These are phyloP conservation scores for Eleusine indica DNA, from an alignment of 176 grass and related monocot species.

Conservation along the genomic window DNA sequence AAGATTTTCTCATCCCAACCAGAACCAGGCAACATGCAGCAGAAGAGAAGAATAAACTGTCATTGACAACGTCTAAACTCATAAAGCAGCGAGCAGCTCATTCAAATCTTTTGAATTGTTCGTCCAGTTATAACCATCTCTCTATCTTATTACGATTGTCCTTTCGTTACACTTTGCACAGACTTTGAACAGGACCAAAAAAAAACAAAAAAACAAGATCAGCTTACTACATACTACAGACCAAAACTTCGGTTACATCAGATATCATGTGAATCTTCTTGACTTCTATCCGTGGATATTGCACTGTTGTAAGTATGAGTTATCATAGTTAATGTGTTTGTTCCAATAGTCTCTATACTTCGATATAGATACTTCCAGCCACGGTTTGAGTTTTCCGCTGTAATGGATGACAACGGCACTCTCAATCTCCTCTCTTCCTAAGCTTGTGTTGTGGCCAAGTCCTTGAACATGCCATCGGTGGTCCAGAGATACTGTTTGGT, in stretches of 20 bases:
- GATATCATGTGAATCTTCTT: neutral
- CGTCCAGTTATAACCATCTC: neutral
- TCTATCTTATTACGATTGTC: slow-evolving; percentile 17
- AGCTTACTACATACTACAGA: slow-evolving; percentile 10
- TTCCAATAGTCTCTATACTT: slow-evolving; percentile 81
- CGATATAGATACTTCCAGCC: slow-evolving; percentile 73
- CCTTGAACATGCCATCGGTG: slow-evolving; percentile 67
- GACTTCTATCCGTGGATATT: slow-evolving; percentile 65
- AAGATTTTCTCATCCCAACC: too few species aligned
- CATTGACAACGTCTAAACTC: neutral
- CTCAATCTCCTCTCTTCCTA: slow-evolving; percentile 48
- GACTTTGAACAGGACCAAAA: slow-evolving; percentile 4
- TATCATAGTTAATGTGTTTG: slow-evolving; percentile 63
- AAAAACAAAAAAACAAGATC: slow-evolving; percentile 8
- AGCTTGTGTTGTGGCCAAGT: slow-evolving; percentile 52
- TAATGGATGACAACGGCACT: slow-evolving; percentile 70
- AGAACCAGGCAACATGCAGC: neutral
- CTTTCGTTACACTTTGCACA: neutral
- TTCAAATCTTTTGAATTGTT: neutral
- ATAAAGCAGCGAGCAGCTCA: neutral
- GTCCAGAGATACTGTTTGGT: slow-evolving; percentile 67
- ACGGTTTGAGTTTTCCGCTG: slow-evolving; percentile 77
- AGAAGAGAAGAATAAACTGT: neutral
- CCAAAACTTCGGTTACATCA: slow-evolving; percentile 3
- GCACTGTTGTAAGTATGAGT: slow-evolving; percentile 64